Evolutionary conservation across 257 asterid genomes (phyloP).

Genomic region (Echites panduratus): DNA sequence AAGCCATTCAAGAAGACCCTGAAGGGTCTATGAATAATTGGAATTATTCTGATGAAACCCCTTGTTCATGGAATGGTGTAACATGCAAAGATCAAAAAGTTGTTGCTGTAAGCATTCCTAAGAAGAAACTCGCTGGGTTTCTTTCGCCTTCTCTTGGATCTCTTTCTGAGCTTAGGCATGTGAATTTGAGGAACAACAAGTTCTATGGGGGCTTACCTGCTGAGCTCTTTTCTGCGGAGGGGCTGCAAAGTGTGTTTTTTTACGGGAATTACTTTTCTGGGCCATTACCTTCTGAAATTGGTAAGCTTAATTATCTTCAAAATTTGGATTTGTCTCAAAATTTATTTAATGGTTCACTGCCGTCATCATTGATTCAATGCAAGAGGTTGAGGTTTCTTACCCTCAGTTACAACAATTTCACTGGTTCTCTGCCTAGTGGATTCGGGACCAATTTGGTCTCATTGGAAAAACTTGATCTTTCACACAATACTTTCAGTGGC

Average conservation of each 20-base stretch:
- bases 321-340: conserved; percentile 61
- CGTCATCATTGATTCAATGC: conserved; percentile 48
- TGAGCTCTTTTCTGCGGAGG: conserved; percentile 44
- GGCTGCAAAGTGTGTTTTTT: conserved; percentile 84
- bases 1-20: conserved; percentile 55
- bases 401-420: conserved; percentile 51
- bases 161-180: conserved; percentile 66
- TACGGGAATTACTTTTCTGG: conserved; percentile 70
- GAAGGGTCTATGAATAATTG: conserved; percentile 62
- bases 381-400: conserved; percentile 53
- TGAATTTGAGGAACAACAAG: conserved; percentile 61
- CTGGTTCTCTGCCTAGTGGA: conserved; percentile 55
- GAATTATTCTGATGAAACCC: conserved; percentile 68
- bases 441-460: conserved; percentile 49
- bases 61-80: conserved; percentile 94
- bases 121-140: conserved; percentile 60
- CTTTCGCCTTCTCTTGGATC: conserved; percentile 70
- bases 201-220: conserved; percentile 51
- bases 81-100: conserved; percentile 64
- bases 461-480: conserved; percentile 69
- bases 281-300: conserved; percentile 55
- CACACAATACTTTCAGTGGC: conserved; percentile 52
- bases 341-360: conserved; percentile 62
- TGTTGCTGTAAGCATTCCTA: conserved; percentile 61
- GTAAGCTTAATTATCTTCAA: conserved; percentile 59